A percentile compares a stretch with the other conserved stretches of the same genome.
phyloP scores from a whole-genome alignment of 192 early-diverging fungal species.

The Diversispora eburnea region DNA sequence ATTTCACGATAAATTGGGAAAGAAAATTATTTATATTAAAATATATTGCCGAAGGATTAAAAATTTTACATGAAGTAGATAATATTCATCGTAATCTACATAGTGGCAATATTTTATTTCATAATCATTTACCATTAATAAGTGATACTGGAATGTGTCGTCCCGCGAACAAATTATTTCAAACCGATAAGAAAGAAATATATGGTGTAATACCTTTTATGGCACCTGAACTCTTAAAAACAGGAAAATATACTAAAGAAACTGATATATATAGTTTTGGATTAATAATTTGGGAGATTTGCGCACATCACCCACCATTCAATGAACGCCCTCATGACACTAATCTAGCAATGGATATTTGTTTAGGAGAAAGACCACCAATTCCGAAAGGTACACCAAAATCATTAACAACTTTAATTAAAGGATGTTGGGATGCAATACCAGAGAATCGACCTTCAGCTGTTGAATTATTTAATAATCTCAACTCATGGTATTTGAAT shows the following conservation, averaged over 20 bases:
- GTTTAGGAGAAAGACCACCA: not conserved
- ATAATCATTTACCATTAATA: not conserved
- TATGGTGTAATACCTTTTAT: slow-evolving; percentile 15
- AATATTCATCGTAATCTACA: slow-evolving; percentile 37
- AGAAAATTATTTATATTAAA: slow-evolving; percentile 34
- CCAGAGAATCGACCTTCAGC: slow-evolving; percentile 6
- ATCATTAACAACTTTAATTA: not conserved
- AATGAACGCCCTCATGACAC: not conserved
- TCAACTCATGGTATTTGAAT: not conserved
- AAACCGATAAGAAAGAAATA: not conserved
- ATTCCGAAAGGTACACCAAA: not conserved
- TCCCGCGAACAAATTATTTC: not conserved
- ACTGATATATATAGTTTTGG: slow-evolving; percentile 29
- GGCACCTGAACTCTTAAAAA: slow-evolving; percentile 19
- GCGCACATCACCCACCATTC: not conserved
- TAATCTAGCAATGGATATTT: slow-evolving; percentile 1
- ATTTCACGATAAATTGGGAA: slow-evolving; percentile 33
- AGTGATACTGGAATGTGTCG: not conserved
- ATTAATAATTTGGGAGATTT: slow-evolving; percentile 19
- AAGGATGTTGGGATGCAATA: slow-evolving; percentile 8
- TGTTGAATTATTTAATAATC: not conserved
- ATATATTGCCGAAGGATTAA: slow-evolving; percentile 36
- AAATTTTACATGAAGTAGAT: slow-evolving; percentile 35
- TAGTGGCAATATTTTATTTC: slow-evolving; percentile 4
- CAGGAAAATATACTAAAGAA: slow-evolving; percentile 8